Conservation (phyloP, 1,284 basidiomycete genomes). For the Bondarzewia mesenterica region DNA sequence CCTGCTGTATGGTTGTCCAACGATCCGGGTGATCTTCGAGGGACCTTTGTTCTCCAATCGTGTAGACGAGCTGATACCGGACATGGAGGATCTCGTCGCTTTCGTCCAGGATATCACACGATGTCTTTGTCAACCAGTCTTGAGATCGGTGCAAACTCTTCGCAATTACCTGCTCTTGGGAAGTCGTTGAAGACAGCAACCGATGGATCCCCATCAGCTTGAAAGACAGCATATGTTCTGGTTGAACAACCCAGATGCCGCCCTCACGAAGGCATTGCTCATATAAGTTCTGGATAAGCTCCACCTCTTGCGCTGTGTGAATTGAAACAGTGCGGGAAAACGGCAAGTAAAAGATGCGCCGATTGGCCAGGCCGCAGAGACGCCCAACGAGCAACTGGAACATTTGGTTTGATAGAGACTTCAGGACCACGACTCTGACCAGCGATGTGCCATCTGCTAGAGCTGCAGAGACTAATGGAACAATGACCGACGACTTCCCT, state of each 20-base stretch:
- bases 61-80: constrained; percentile 42
- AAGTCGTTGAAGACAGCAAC: constrained; percentile 2
- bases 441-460: constrained; percentile 35
- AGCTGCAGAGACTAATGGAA: constrained; percentile 31
- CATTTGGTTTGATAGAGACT: not conserved
- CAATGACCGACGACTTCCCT: constrained; percentile 48
- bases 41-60: constrained; percentile 30
- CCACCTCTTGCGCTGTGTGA: constrained; percentile 15
- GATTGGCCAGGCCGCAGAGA: not conserved
- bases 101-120: constrained; percentile 43
- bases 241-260: constrained; percentile 40
- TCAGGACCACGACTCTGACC: constrained; percentile 37
- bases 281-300: constrained; percentile 22
- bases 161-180: not conserved
- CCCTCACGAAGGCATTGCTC: constrained; percentile 28
- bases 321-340: constrained; percentile 33
- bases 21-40: constrained; percentile 39
- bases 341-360: constrained; percentile 34
- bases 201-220: constrained; percentile 34
- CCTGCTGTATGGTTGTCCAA: constrained; percentile 36
- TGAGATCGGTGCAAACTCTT: constrained; percentile 18
- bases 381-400: not conserved
- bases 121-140: constrained; percentile 24
- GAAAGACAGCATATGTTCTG: constrained; percentile 46
- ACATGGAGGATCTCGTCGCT: constrained; percentile 45